Evolutionary conservation across 1,139 yeast species (phyloP).

Genomic region (Suhomyces panamericanus): DNA sequence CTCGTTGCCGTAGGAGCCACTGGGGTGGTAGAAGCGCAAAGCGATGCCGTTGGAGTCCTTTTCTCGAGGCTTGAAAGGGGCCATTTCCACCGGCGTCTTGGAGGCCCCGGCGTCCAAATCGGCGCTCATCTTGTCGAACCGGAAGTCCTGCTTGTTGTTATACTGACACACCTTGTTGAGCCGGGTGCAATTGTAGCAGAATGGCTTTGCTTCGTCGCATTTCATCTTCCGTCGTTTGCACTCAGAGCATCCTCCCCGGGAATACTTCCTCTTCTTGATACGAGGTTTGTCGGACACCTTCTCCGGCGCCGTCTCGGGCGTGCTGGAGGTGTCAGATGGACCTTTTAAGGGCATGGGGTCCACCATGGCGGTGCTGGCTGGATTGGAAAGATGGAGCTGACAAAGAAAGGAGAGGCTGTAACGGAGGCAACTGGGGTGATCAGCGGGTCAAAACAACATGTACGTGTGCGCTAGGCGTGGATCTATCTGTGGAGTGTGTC

Average conservation of each 20-base stretch:
- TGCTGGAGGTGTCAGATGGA: not conserved
- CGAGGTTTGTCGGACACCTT: conserved; percentile 1
- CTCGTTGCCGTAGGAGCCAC: conserved; percentile 1
- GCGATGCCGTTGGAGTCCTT: not conserved
- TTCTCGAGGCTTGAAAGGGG: not conserved
- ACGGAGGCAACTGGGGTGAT: too few relatives aligned
- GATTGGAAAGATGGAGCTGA: too few relatives aligned
- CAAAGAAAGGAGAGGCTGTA: too few relatives aligned
- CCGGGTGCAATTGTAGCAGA: conserved; percentile 47
- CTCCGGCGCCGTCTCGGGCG: not conserved
- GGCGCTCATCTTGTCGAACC: conserved; percentile 16
- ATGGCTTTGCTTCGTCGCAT: conserved; percentile 27
- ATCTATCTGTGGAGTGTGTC: not conserved
- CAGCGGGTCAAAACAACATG: too few relatives aligned
- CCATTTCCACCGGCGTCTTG: not conserved
- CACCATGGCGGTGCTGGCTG: too few relatives aligned
- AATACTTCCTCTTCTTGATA: conserved; percentile 49
- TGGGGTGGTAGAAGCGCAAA: conserved; percentile 10
- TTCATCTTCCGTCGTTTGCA: conserved; percentile 65
- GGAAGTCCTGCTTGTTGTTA: conserved; percentile 35
- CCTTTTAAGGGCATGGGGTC: too few relatives aligned
- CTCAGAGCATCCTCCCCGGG: conserved; percentile 62
- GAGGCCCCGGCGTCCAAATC: not conserved
- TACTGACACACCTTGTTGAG: conserved; percentile 52
- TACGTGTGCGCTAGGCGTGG: too few relatives aligned